A percentile compares a stretch with the other conserved stretches of the same genome.
Evolutionary conservation across 2,329 filamentous ascomycete species (phyloP).

Genomic region (Cryphonectria radicalis): DNA sequence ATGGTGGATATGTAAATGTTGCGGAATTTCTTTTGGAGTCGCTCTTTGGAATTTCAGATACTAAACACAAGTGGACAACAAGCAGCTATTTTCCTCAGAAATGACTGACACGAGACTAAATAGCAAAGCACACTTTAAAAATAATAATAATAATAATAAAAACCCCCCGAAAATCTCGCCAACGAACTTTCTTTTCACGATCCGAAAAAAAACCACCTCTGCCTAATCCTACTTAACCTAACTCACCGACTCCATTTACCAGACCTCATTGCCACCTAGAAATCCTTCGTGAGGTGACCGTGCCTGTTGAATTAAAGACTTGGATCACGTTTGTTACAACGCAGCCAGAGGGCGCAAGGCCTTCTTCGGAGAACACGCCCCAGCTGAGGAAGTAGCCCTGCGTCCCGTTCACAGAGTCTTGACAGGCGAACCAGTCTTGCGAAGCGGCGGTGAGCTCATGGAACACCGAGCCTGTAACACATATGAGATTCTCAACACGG

Average conservation of each 20-base stretch:
- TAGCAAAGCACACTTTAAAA: not conserved
- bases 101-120: not conserved
- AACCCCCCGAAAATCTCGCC: not conserved
- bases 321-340: slow-evolving; percentile 7
- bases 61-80: not conserved
- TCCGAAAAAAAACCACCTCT: not conserved
- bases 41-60: not conserved
- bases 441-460: slow-evolving; percentile 18
- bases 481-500: not conserved
- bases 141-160: too few species aligned
- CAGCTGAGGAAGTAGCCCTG: slow-evolving; percentile 22
- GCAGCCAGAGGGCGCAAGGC: slow-evolving; percentile 12
- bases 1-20: too few species aligned
- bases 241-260: not conserved
- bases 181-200: not conserved
- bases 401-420: not conserved
- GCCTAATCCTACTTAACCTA: not conserved
- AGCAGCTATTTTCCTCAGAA: not conserved
- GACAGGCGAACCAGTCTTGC: slow-evolving; percentile 25
- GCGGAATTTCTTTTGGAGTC: not conserved
- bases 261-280: not conserved
- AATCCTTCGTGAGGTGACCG: not conserved
- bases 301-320: slow-evolving; percentile 1
- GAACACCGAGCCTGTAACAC: not conserved
- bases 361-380: slow-evolving; percentile 9